These are phyloP conservation scores for Arthrobotrys iridis DNA, from an alignment of 2,329 filamentous ascomycete species.

Conservation along the genomic window DNA sequence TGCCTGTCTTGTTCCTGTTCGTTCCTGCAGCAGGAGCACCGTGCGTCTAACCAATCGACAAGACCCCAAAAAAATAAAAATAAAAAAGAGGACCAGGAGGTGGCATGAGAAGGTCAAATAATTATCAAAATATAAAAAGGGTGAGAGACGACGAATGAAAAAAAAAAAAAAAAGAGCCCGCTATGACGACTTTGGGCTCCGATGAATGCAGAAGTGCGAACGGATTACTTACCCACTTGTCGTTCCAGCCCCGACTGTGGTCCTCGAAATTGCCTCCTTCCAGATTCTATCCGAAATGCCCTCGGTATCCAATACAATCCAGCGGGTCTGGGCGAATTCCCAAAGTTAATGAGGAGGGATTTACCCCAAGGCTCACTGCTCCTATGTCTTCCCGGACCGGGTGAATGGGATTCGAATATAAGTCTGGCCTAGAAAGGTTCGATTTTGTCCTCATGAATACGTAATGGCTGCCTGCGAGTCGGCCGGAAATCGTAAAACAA, in stretches of 20 bases:
- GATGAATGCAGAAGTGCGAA: conserved; percentile 19
- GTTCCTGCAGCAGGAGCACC: conserved; percentile 37
- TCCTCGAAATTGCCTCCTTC: neutral
- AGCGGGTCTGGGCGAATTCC: neutral
- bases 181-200: neutral
- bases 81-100: neutral
- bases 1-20: conserved; percentile 5
- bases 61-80: neutral
- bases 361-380: conserved; percentile 1
- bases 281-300: neutral
- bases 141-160: neutral
- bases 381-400: conserved; percentile 2
- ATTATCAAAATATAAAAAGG: conserved; percentile 23
- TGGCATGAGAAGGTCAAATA: conserved; percentile 11
- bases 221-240: conserved; percentile 7
- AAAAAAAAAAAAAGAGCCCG: conserved; percentile 13
- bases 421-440: conserved; percentile 10
- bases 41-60: conserved; percentile 12
- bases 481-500: neutral
- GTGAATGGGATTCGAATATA: conserved; percentile 16
- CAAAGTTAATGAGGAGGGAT: neutral
- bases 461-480: neutral
- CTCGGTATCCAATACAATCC: neutral
- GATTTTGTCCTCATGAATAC: neutral
- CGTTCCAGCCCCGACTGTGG: neutral